These are phyloP conservation scores for Cordyceps tenuipes DNA, from an alignment of 2,329 filamentous ascomycete species.

Conservation along the genomic window DNA sequence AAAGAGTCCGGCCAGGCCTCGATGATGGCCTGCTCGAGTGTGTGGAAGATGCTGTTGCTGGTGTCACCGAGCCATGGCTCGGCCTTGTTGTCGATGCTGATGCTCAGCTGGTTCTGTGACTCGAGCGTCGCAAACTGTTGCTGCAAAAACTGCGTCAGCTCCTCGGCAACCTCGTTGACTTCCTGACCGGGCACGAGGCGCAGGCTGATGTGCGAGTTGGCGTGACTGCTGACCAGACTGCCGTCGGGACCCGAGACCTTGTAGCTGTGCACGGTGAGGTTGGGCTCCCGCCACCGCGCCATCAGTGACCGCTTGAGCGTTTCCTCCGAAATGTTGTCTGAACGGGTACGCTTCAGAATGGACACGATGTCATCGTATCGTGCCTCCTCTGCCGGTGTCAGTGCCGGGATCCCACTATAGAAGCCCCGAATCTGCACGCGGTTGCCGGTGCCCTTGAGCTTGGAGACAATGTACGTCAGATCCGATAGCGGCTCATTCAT, in stretches of 20 bases:
- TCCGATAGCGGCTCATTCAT: slow-evolving; percentile 90
- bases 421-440: slow-evolving; percentile 79
- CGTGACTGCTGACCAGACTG: slow-evolving; percentile 82
- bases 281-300: slow-evolving; percentile 91
- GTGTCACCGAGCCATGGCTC: slow-evolving; percentile 96
- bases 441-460: slow-evolving; percentile 72
- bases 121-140: slow-evolving; percentile 65
- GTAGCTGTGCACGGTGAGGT: slow-evolving; percentile 86
- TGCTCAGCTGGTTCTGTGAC: slow-evolving; percentile 70
- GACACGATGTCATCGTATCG: slow-evolving; percentile 79
- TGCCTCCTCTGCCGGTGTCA: slow-evolving; percentile 66
- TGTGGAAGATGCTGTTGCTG: slow-evolving; percentile 82
- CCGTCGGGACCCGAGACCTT: slow-evolving; percentile 88
- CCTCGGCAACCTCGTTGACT: slow-evolving; percentile 63
- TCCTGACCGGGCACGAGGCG: slow-evolving; percentile 92
- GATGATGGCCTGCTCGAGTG: slow-evolving; percentile 74
- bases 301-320: slow-evolving; percentile 78
- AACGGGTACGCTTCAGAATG: slow-evolving; percentile 64
- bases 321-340: slow-evolving; percentile 49
- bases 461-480: slow-evolving; percentile 72
- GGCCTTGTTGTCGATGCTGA: slow-evolving; percentile 85
- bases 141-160: slow-evolving; percentile 59
- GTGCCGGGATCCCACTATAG: slow-evolving; percentile 72
- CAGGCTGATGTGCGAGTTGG: slow-evolving; percentile 80
- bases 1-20: slow-evolving; percentile 67